These are phyloP conservation scores for Populus euphratica DNA, from an alignment of 345 rosid species.

Conservation along the genomic window DNA sequence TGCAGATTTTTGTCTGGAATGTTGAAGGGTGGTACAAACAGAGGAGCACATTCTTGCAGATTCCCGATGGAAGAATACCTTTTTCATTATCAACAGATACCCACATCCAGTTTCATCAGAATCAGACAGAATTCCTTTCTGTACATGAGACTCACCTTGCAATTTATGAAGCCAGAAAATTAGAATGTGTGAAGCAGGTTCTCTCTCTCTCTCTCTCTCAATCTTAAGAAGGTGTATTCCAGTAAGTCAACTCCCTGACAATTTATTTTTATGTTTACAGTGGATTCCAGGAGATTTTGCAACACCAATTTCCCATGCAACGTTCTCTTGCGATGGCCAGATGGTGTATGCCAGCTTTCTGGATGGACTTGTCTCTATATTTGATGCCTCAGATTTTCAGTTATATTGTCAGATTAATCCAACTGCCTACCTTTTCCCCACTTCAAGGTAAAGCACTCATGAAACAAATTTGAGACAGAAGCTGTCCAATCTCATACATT, in stretches of 20 bases:
- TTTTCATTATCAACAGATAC: constrained; percentile 17
- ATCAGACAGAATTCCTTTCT: constrained; percentile 37
- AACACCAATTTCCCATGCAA: constrained; percentile 35
- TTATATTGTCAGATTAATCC: constrained; percentile 22
- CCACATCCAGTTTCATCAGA: constrained; percentile 35
- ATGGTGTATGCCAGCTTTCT: constrained; percentile 36
- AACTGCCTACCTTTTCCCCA: constrained; percentile 23
- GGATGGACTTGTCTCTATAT: constrained; percentile 38
- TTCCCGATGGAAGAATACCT: constrained; percentile 13
- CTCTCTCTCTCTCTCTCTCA: not conserved
- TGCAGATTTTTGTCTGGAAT: constrained; percentile 41
- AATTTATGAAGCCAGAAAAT: constrained; percentile 27
- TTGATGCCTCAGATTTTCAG: constrained; percentile 29
- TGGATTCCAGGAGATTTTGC: constrained; percentile 21
- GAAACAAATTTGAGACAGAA: not conserved
- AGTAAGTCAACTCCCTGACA: not conserved
- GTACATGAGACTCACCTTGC: constrained; percentile 32
- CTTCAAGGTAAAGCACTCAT: constrained; percentile 23
- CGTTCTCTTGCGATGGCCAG: constrained; percentile 39
- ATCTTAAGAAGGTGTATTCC: not conserved
- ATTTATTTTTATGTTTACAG: constrained; percentile 18
- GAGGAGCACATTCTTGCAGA: constrained; percentile 21
- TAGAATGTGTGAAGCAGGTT: constrained; percentile 36
- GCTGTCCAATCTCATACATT: not conserved
- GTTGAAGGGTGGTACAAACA: constrained; percentile 36